Evolutionary conservation across 306 rosid genomes (phyloP).

Genomic region (Styphnolobium japonicum): DNA sequence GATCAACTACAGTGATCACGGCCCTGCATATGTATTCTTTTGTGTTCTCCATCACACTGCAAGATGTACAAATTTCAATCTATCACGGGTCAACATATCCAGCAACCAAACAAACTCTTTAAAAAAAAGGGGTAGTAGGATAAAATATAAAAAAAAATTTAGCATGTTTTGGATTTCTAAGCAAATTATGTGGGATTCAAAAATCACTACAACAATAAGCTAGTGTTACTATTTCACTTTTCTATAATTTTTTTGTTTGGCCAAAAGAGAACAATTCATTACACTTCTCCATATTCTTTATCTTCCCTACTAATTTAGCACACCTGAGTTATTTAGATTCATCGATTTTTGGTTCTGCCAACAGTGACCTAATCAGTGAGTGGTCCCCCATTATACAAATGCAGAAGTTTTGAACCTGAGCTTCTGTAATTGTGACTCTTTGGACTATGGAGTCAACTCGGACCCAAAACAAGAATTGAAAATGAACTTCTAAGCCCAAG

Average conservation of each 20-base stretch:
- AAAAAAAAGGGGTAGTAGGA: neutral
- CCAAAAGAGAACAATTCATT: neutral
- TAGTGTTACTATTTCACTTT: neutral
- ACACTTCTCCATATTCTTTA: neutral
- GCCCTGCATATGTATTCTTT: constrained; percentile 77
- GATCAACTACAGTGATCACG: constrained; percentile 80
- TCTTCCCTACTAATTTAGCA: neutral
- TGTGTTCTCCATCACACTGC: constrained; percentile 75
- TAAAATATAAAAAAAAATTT: neutral
- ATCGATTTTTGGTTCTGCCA: neutral
- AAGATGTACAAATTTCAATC: constrained; percentile 13
- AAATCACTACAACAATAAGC: neutral
- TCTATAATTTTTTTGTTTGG: neutral
- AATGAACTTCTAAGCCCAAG: neutral
- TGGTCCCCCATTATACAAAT: constrained; percentile 22
- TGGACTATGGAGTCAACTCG: neutral
- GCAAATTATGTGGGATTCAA: neutral
- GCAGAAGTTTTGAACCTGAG: neutral
- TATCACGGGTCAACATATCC: constrained; percentile 3
- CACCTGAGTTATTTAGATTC: neutral
- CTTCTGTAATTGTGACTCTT: neutral
- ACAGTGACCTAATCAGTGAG: neutral
- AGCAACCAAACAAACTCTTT: neutral
- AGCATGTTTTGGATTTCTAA: neutral
- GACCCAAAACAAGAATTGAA: neutral